Evolutionary conservation across 2,329 filamentous ascomycete species (phyloP), one percentile per base, ranked within the genome.

Genomic region (Aspergillus fischeri): DNA sequence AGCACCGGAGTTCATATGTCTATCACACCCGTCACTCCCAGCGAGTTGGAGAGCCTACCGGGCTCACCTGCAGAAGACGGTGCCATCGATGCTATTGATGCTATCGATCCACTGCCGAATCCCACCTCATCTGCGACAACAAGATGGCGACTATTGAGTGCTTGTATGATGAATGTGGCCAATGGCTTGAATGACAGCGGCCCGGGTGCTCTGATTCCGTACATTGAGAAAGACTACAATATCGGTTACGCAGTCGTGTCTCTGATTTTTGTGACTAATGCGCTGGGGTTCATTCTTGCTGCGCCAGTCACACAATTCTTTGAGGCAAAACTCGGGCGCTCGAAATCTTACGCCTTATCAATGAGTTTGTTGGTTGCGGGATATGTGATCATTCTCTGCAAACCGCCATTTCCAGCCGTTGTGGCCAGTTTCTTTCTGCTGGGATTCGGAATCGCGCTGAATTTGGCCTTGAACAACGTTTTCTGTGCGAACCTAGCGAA

Each of bases 171-270:
- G 59, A 87, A 83, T 57, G 81, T 94, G 59, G 80, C 81, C 2
- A 86, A 87, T 65, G 91, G 90, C 0, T 75, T 94, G 57, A 90
- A 85, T 63, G 91, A 95, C 72, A 84, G 86, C 45, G 86, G 88
- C 0, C 85, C 90, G 1, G 91, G 91, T 67, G 89, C 90, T 10
- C 69, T 94, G 56, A 89, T 95, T 63, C 90, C 91, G 0, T 91
- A 91, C 67, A 89, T 95, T 72, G 89, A 93, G 70, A 79, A 76
- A 71, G 84, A 89, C 65, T 95, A 93, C 68, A 63, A 80, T 57
- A 90, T 94, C 55, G 87, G 87, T 45, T 93, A 94, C 70, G 88
- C 86, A 2, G 75, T 91, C 8, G 89, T 94, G 2, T 93, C 91
- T 1, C 78, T 93, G 41, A 90, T 95, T 67, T 95, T 94, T 76